Percentiles rank a stretch among this genome's conserved stretches.
Conservation (phyloP, 768 basidiomycete species). For the Podaxis carcinomalis region DNA sequence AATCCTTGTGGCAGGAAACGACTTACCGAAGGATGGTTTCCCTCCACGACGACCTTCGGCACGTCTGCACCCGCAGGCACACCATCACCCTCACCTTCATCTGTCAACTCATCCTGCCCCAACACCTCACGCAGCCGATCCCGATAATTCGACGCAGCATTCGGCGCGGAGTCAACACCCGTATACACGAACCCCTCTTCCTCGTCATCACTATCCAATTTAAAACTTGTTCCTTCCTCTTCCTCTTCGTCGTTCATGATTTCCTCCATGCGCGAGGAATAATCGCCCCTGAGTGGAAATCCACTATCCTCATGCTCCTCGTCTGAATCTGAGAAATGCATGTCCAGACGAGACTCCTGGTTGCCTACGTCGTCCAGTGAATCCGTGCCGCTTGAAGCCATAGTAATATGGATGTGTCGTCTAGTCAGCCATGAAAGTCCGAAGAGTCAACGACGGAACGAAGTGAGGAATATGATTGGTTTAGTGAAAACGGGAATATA, state of each 20-base stretch:
- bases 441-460: not conserved
- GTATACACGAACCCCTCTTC: conserved; percentile 69
- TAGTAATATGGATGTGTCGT: not conserved
- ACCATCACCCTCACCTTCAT: conserved; percentile 42
- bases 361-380: not conserved
- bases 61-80: conserved; percentile 44
- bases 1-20: not conserved
- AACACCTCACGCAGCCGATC: conserved; percentile 72
- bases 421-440: not conserved
- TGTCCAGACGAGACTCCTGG: conserved; percentile 4
- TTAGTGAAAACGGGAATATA: too few species aligned
- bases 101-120: conserved; percentile 47
- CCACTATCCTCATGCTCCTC: conserved; percentile 36
- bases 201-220: conserved; percentile 29
- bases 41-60: conserved; percentile 32
- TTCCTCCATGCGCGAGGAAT: conserved; percentile 67
- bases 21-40: conserved; percentile 27
- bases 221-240: conserved; percentile 20
- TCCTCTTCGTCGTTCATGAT: conserved; percentile 46
- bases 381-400: not conserved
- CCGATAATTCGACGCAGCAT: conserved; percentile 47
- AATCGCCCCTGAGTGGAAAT: conserved; percentile 45
- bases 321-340: conserved; percentile 36
- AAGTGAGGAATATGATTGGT: not conserved
- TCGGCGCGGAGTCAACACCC: conserved; percentile 56